phyloP scores from a whole-genome alignment of 306 rosid species.

The Malus fusca region DNA sequence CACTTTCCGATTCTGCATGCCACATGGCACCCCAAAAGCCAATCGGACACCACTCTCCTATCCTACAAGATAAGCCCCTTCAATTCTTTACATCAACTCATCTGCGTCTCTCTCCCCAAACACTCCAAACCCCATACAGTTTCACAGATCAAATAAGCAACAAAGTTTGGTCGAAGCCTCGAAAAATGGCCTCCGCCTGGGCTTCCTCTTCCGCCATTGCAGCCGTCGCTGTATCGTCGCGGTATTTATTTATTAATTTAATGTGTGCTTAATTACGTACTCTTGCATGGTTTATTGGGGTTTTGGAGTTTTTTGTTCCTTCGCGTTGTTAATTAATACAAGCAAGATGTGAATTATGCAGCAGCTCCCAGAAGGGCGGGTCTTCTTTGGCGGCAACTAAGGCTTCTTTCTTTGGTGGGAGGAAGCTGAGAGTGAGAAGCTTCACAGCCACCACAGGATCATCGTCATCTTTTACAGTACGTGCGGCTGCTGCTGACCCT shows the following conservation, averaged over 20 bases:
- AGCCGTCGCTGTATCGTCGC: constrained; percentile 40
- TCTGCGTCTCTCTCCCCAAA: constrained; percentile 1
- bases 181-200: constrained; percentile 44
- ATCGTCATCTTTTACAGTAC: constrained; percentile 21
- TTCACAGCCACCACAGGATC: background rate
- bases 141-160: background rate
- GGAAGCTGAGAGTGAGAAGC: constrained; percentile 43
- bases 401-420: constrained; percentile 42
- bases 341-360: background rate
- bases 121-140: background rate
- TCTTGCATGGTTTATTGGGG: background rate
- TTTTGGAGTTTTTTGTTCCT: background rate
- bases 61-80: constrained; percentile 49
- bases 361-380: constrained; percentile 53
- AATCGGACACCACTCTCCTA: constrained; percentile 30
- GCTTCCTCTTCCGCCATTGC: constrained; percentile 57
- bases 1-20: constrained; percentile 33
- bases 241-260: background rate
- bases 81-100: constrained; percentile 14
- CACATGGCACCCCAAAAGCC: constrained; percentile 46
- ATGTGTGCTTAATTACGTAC: background rate
- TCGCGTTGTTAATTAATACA: background rate
- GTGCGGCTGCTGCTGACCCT: constrained; percentile 48
- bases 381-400: constrained; percentile 28
- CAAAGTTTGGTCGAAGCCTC: background rate